phyloP scores from a whole-genome alignment of 2,329 filamentous ascomycete genomes.

The Corynespora cassiicola region DNA sequence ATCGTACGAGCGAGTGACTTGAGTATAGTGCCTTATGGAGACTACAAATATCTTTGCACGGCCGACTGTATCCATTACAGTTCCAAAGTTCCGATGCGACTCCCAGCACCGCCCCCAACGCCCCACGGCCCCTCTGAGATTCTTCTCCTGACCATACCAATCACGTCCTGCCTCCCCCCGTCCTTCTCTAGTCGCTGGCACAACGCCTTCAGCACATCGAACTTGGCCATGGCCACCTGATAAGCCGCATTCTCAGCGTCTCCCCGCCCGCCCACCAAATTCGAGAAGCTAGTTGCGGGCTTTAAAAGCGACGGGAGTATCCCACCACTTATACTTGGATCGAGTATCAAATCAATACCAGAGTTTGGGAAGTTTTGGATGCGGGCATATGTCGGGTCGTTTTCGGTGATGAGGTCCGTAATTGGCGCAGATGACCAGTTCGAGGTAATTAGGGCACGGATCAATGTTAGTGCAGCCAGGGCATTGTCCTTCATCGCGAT shows the following conservation, averaged over 20 bases:
- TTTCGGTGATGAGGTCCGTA: slow-evolving; percentile 54
- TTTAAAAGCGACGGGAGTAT: slow-evolving; percentile 64
- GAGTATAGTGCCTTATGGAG: no score
- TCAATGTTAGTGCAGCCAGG: slow-evolving; percentile 60
- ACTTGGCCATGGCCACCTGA: slow-evolving; percentile 63
- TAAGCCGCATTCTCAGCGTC: slow-evolving; percentile 65
- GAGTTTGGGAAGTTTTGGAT: slow-evolving; percentile 41
- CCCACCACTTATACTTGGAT: slow-evolving; percentile 56
- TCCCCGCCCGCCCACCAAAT: slow-evolving; percentile 64
- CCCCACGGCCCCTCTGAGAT: slow-evolving; percentile 52
- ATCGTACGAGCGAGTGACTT: no score
- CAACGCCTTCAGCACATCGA: slow-evolving; percentile 61
- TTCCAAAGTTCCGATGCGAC: slow-evolving; percentile 55
- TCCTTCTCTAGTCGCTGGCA: slow-evolving; percentile 51
- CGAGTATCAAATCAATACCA: slow-evolving; percentile 60
- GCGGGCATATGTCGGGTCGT: slow-evolving; percentile 55
- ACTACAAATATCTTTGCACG: no score
- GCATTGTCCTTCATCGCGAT: slow-evolving; percentile 64
- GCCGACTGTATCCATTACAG: no score
- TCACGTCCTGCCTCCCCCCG: slow-evolving; percentile 45
- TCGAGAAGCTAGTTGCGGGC: slow-evolving; percentile 62
- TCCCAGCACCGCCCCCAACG: slow-evolving; percentile 48
- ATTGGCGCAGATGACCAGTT: slow-evolving; percentile 57
- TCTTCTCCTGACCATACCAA: slow-evolving; percentile 49
- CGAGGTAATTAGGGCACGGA: slow-evolving; percentile 60